Evolutionary conservation across 2,329 filamentous ascomycete genomes (phyloP).

Genomic region (Diplodia mutila): DNA sequence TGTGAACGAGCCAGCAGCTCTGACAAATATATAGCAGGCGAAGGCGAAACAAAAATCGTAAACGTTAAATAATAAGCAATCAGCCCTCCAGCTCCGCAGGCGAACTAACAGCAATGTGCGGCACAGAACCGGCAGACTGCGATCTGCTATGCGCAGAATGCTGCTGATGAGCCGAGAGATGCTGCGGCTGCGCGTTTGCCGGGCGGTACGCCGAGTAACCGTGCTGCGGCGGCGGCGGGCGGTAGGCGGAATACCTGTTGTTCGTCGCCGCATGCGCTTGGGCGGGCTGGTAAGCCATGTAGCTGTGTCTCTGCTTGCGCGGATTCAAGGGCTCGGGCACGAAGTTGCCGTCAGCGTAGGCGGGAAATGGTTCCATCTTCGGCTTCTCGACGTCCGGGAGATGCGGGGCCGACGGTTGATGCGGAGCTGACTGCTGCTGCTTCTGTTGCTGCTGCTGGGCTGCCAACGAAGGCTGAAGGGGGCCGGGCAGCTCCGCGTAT

Average conservation of each 20-base stretch:
- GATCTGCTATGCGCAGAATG: neutral
- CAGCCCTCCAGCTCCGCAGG: conserved; percentile 3
- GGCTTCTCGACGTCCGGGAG: neutral
- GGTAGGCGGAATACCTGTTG: neutral
- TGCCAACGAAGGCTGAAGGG: neutral
- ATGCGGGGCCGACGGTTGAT: too few relatives aligned
- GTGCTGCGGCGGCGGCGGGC: neutral
- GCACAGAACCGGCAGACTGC: neutral
- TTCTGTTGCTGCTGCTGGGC: neutral
- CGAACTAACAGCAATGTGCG: neutral
- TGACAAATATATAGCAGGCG: neutral
- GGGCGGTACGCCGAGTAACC: neutral
- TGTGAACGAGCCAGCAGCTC: neutral
- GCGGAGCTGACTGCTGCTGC: neutral
- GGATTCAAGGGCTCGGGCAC: neutral
- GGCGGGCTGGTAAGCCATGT: conserved; percentile 12
- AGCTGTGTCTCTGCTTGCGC: conserved; percentile 17
- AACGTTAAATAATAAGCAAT: neutral
- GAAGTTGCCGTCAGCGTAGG: neutral
- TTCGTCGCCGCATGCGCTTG: neutral
- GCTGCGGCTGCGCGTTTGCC: neutral
- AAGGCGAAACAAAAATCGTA: neutral
- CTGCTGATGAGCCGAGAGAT: neutral
- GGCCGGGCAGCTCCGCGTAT: neutral
- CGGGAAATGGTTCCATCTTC: neutral